These are phyloP conservation scores for Aureobasidium sp. DNA, from an alignment of 2,329 filamentous ascomycete genomes.

Conservation along the genomic window DNA sequence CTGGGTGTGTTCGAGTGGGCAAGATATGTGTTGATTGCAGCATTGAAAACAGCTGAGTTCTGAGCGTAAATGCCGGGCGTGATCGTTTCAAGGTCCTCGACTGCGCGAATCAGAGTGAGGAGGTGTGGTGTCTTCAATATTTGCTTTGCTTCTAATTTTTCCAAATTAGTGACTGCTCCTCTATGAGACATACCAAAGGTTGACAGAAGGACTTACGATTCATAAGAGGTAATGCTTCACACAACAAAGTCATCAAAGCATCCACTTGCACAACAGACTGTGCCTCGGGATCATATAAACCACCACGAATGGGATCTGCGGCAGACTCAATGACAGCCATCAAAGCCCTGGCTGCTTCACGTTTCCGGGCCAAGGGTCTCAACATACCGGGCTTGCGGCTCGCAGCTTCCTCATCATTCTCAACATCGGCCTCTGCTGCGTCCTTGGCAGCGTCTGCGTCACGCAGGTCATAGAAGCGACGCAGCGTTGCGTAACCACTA, in stretches of 20 bases:
- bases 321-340: constrained; percentile 79
- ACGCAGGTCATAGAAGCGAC: constrained; percentile 83
- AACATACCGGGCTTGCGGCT: constrained; percentile 25
- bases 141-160: constrained; percentile 29
- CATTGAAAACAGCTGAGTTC: constrained; percentile 70
- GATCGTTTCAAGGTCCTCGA: constrained; percentile 74
- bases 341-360: constrained; percentile 65
- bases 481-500: constrained; percentile 85
- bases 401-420: constrained; percentile 18
- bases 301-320: constrained; percentile 84
- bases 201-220: constrained; percentile 39
- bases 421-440: not conserved
- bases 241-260: constrained; percentile 73
- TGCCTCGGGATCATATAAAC: constrained; percentile 72
- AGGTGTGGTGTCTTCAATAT: constrained; percentile 66
- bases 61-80: constrained; percentile 63
- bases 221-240: constrained; percentile 74
- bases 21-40: constrained; percentile 61
- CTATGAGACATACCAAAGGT: constrained; percentile 3
- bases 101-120: constrained; percentile 65
- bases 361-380: constrained; percentile 53
- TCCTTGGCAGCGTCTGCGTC: constrained; percentile 50
- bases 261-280: constrained; percentile 85
- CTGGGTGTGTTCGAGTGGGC: constrained; percentile 28
- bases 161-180: constrained; percentile 10